Evolutionary conservation across 306 rosid species (phyloP), one percentile per base, ranked within the genome.

Genomic region (Elaeagnus macrophylla): DNA sequence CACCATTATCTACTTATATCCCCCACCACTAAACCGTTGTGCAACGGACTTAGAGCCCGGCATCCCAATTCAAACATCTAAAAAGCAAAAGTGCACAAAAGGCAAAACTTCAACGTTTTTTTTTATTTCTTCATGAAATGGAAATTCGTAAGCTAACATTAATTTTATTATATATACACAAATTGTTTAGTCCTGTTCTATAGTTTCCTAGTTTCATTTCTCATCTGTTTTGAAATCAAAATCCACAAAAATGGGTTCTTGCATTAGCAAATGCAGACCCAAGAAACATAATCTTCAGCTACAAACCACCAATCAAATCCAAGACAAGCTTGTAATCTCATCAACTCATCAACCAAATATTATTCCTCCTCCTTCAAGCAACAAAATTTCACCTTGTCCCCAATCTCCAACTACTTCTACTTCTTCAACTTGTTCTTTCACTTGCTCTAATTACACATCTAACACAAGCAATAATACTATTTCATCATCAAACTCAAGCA

Each of bases 261-360:
- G 99, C 88, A 75, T 91, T 40, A 87, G 99, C 82, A 91, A 87
- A 82, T 87, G 87, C 83, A 75, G 19, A 51, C 91, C 89, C 76
- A 65, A 62, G 45, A 71, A 53, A 53, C 58, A 64, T 12, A 14
- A 32, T 15, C 57, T 54, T 36, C 37, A 75, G 15, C 67, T 61
- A 20, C 66, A 78, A 53, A 54, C 19, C 39, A 12, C 38, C 42
- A 9, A 20, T 15, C 48, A 7, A 18, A 61, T 72, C 52, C 76
- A 72, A 53, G 73, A 72, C 72, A 91, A 87, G 59, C 75, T 72
- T 50, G 72, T 77, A 2, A 72, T 79, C 63, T 79, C 93, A 0
- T 77, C 75, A 64, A 9, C 82, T 15, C 68, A 80, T 48, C 57
- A 76, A 5, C 48, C 72, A 51, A 52, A 52, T 0, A 38, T 19